phyloP scores from a whole-genome alignment of 78 protist species.

The Chrysochromulina tobinii region DNA sequence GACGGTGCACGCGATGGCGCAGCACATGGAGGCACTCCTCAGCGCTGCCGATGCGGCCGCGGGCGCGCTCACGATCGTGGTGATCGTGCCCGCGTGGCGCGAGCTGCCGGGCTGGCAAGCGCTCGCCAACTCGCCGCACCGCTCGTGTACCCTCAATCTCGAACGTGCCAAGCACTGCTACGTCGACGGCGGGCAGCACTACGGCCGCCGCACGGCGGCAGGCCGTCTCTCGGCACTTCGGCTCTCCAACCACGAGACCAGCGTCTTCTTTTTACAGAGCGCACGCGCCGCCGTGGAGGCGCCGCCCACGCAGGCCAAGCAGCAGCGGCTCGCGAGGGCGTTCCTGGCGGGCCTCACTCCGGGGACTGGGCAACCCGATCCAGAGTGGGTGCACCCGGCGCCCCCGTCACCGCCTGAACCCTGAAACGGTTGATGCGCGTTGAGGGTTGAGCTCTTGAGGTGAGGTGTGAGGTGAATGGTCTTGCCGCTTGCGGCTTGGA shows the following conservation, averaged over 20 bases:
- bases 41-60: not conserved
- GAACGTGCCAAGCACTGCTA: not conserved
- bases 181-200: conserved; percentile 23
- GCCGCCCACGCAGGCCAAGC: too few species aligned
- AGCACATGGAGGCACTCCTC: not conserved
- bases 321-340: too few species aligned
- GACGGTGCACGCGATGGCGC: not conserved
- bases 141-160: not conserved
- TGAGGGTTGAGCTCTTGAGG: too few species aligned
- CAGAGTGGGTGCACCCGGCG: too few species aligned
- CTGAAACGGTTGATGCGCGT: too few species aligned
- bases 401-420: too few species aligned
- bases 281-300: not conserved
- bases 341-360: too few species aligned
- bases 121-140: not conserved
- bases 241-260: not conserved
- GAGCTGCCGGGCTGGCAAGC: not conserved
- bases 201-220: too few species aligned
- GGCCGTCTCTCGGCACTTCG: not conserved
- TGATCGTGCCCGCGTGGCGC: not conserved
- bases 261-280: not conserved
- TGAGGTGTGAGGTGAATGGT: too few species aligned
- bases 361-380: too few species aligned
- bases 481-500: too few species aligned
- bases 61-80: not conserved